Evolutionary conservation across 1,284 basidiomycete species (phyloP).

Genomic region (Sanghuangporus sanghuang): DNA sequence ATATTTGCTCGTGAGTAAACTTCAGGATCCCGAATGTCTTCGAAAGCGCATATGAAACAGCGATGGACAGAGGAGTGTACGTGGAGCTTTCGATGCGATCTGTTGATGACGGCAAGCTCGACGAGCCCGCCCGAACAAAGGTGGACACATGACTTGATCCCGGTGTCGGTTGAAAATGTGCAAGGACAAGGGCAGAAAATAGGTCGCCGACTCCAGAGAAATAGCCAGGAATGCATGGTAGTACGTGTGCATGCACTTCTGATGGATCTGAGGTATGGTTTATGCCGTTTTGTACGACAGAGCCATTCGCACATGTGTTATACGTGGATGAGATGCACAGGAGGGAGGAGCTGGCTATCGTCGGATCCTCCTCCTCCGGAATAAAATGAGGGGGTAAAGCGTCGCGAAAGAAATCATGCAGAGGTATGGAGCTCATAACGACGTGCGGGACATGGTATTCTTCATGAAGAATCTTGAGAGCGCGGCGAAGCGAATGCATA

Average conservation of each 20-base stretch:
- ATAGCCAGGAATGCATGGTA: constrained; percentile 85
- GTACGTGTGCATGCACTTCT: constrained; percentile 60
- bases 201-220: constrained; percentile 97
- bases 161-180: constrained; percentile 53
- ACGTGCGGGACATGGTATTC: constrained; percentile 78
- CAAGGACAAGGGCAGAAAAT: constrained; percentile 91
- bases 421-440: constrained; percentile 87
- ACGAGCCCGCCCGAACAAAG: constrained; percentile 16
- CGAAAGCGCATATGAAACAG: constrained; percentile 69
- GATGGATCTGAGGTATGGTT: constrained; percentile 24
- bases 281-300: constrained; percentile 16
- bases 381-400: constrained; percentile 43
- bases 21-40: constrained; percentile 84
- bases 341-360: constrained; percentile 40
- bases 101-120: constrained; percentile 43
- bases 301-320: constrained; percentile 19
- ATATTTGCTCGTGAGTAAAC: constrained; percentile 50
- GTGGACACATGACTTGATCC: background rate
- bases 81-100: background rate
- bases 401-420: constrained; percentile 48
- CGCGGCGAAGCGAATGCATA: constrained; percentile 58
- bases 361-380: constrained; percentile 21
- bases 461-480: constrained; percentile 72
- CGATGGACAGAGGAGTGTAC: constrained; percentile 43
- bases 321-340: constrained; percentile 73